Evolutionary conservation across 495 filamentous ascomycete genomes (phyloP).

Genomic region (Penicillium herquei): DNA sequence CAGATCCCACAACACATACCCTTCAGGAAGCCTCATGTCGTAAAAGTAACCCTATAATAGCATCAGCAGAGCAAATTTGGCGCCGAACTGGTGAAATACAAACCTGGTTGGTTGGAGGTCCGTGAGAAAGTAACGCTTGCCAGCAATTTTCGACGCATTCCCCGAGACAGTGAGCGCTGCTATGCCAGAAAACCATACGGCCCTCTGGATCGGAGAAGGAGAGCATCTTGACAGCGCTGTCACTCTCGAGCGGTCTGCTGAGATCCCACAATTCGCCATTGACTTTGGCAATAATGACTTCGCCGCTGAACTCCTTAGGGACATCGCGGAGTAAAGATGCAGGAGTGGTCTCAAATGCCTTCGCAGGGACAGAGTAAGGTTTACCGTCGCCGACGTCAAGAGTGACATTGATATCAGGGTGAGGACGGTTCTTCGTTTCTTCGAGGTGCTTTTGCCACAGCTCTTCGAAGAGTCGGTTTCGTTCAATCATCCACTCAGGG

Average conservation of each 20-base stretch:
- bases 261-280: slow-evolving; percentile 90
- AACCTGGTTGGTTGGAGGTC: slow-evolving; percentile 76
- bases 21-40: slow-evolving; percentile 84
- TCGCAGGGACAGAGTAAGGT: slow-evolving; percentile 42
- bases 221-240: slow-evolving; percentile 74
- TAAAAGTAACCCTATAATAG: slow-evolving; percentile 79
- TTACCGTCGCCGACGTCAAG: slow-evolving; percentile 49
- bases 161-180: slow-evolving; percentile 88
- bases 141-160: slow-evolving; percentile 90
- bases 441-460: slow-evolving; percentile 80
- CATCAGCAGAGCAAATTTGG: no score
- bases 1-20: slow-evolving; percentile 28
- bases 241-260: slow-evolving; percentile 75
- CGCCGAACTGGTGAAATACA: no score
- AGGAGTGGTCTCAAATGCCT: slow-evolving; percentile 54
- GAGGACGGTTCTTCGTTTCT: slow-evolving; percentile 53
- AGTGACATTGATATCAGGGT: slow-evolving; percentile 50
- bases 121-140: slow-evolving; percentile 87
- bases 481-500: slow-evolving; percentile 77
- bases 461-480: slow-evolving; percentile 82
- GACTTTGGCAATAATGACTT: slow-evolving; percentile 73
- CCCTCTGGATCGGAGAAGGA: slow-evolving; percentile 84
- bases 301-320: slow-evolving; percentile 50
- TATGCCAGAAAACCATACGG: slow-evolving; percentile 89
- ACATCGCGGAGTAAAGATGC: slow-evolving; percentile 52